Evolutionary conservation across 2,329 filamentous ascomycete species (phyloP).

Genomic region (Anthostomella pinea): DNA sequence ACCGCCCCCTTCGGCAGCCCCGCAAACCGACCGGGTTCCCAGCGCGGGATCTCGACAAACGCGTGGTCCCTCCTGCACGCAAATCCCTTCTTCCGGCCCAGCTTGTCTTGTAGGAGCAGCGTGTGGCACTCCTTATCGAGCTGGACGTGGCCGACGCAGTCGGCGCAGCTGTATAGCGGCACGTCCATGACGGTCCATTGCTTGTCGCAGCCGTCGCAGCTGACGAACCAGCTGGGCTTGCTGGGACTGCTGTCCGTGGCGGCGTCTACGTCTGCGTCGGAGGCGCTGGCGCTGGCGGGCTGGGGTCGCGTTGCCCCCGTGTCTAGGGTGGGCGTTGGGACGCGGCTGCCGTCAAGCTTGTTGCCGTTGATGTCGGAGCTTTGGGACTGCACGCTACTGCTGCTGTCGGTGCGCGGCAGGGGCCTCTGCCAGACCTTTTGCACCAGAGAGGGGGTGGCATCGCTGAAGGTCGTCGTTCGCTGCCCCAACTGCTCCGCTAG

Average conservation of each 20-base stretch:
- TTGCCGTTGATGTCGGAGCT: slow-evolving; percentile 2
- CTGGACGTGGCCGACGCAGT: slow-evolving; percentile 24
- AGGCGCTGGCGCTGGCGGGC: slow-evolving; percentile 1
- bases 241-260: slow-evolving; percentile 7
- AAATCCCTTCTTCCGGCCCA: slow-evolving; percentile 16
- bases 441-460: slow-evolving; percentile 1
- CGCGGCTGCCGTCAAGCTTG: slow-evolving; percentile 3
- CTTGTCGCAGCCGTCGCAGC: slow-evolving; percentile 25
- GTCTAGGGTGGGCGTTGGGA: neutral
- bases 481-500: no score
- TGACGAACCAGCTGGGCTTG: slow-evolving; percentile 22
- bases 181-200: slow-evolving; percentile 23
- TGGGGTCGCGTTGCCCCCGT: slow-evolving; percentile 1
- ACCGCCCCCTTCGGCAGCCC: slow-evolving; percentile 23
- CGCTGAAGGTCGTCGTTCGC: neutral
- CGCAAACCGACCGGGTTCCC: slow-evolving; percentile 18
- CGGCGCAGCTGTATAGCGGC: slow-evolving; percentile 27
- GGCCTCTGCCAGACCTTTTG: neutral
- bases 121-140: slow-evolving; percentile 22
- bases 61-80: slow-evolving; percentile 24
- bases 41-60: slow-evolving; percentile 23
- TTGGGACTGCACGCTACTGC: neutral
- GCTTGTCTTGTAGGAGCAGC: slow-evolving; percentile 16
- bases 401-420: neutral
- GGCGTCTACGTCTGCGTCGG: slow-evolving; percentile 1